phyloP scores from a whole-genome alignment of 2,329 filamentous ascomycete genomes.

The Tolypocladium ophioglossoides region DNA sequence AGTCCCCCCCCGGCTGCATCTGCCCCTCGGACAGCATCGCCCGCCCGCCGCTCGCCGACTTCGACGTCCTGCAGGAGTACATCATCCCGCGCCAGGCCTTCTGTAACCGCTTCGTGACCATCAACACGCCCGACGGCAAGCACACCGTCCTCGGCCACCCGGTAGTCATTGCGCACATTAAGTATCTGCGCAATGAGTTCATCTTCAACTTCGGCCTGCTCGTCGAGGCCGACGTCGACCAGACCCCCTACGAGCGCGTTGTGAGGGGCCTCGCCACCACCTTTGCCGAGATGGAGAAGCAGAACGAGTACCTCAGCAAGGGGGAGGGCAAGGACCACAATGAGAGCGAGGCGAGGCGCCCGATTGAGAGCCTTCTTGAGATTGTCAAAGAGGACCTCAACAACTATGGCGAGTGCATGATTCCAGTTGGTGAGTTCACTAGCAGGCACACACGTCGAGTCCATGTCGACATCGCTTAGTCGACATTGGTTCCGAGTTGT shows the following conservation, averaged over 20 bases:
- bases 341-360: conserved; percentile 41
- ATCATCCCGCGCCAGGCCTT: conserved; percentile 93
- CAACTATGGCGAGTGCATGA: conserved; percentile 97
- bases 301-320: conserved; percentile 70
- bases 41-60: conserved; percentile 61
- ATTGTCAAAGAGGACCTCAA: conserved; percentile 80
- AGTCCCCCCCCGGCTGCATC: conserved; percentile 53
- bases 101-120: conserved; percentile 80
- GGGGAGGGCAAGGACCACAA: conserved; percentile 31
- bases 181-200: conserved; percentile 88
- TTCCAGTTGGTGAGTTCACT: conserved; percentile 65
- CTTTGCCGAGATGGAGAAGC: conserved; percentile 84
- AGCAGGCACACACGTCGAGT: not conserved
- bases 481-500: not conserved
- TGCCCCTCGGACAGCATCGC: conserved; percentile 29
- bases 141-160: conserved; percentile 81
- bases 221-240: conserved; percentile 55
- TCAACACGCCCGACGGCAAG: conserved; percentile 58
- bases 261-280: conserved; percentile 76
- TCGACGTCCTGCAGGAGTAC: conserved; percentile 79
- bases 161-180: conserved; percentile 71
- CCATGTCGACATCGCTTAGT: not conserved
- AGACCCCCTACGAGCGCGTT: conserved; percentile 71
- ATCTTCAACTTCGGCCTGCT: conserved; percentile 97
- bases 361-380: conserved; percentile 76